These are phyloP conservation scores for Sphagnum fallax DNA, from an alignment of 228 moss, liverwort and hornwort species.

Conservation along the genomic window DNA sequence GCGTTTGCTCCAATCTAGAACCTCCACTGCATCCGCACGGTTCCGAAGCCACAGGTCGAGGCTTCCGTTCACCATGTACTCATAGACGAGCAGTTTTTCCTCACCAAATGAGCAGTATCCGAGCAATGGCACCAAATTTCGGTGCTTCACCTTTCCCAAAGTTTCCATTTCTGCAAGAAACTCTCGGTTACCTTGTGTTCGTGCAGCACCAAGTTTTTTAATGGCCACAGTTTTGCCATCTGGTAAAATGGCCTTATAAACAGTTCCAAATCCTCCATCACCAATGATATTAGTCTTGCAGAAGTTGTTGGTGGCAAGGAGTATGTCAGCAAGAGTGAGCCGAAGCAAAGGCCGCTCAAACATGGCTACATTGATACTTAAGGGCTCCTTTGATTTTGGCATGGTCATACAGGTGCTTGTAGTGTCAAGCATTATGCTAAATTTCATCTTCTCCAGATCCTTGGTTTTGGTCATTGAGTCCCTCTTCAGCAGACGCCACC, in stretches of 20 bases:
- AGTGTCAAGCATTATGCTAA: conserved; percentile 31
- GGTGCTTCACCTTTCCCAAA: conserved; percentile 56
- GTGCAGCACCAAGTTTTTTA: conserved; percentile 36
- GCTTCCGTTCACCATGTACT: conserved; percentile 57
- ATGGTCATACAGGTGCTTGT: conserved; percentile 30
- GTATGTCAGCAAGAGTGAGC: conserved; percentile 11
- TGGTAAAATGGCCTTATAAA: conserved; percentile 45
- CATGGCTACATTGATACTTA: conserved; percentile 60
- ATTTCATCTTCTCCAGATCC: conserved; percentile 50
- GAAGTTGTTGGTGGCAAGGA: conserved; percentile 41
- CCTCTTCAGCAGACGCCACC: conserved; percentile 34
- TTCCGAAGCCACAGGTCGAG: conserved; percentile 55
- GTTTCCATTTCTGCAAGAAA: conserved; percentile 69
- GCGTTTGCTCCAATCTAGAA: conserved; percentile 51
- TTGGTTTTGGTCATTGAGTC: conserved; percentile 44
- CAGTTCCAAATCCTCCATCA: conserved; percentile 59
- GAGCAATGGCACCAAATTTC: conserved; percentile 33
- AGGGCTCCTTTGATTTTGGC: conserved; percentile 57
- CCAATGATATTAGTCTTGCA: conserved; percentile 56
- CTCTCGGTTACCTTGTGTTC: conserved; percentile 52
- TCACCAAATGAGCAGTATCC: conserved; percentile 64
- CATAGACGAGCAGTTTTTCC: conserved; percentile 56
- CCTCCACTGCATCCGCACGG: conserved; percentile 49
- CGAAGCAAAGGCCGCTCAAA: conserved; percentile 47
- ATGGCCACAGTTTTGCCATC: conserved; percentile 43